A percentile compares a stretch with the other conserved stretches of the same genome.
phyloP scores from a whole-genome alignment of 2,329 filamentous ascomycete species.

The Amylocarpus encephaloides region DNA sequence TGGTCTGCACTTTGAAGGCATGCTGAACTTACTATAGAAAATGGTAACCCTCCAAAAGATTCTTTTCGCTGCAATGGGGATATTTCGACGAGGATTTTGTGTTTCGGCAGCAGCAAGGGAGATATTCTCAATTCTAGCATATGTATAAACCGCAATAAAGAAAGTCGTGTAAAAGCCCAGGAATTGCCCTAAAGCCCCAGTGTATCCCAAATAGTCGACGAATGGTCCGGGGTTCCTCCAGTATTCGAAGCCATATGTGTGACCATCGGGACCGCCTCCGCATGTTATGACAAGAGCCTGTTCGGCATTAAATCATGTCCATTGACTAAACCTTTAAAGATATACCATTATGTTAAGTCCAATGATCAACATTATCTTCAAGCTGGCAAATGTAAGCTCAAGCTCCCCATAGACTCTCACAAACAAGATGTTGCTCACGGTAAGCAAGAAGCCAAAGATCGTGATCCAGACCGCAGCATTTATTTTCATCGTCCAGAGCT shows the following conservation, averaged over 20 bases:
- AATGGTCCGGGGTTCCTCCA: constrained; percentile 66
- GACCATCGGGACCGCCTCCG: constrained; percentile 53
- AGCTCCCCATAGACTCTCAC: constrained; percentile 45
- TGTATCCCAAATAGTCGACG: constrained; percentile 62
- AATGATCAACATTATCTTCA: constrained; percentile 57
- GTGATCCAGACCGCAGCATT: constrained; percentile 39
- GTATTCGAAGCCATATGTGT: constrained; percentile 59
- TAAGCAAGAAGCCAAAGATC: constrained; percentile 34
- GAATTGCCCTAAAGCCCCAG: constrained; percentile 51
- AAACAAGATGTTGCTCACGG: constrained; percentile 33
- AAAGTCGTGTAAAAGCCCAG: constrained; percentile 42
- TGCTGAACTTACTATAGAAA: constrained; percentile 37
- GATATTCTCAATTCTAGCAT: constrained; percentile 46
- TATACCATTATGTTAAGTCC: constrained; percentile 54
- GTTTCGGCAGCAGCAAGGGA: constrained; percentile 51
- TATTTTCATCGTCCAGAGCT: constrained; percentile 53
- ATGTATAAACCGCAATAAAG: constrained; percentile 40
- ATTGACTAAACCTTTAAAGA: not conserved
- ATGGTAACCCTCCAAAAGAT: constrained; percentile 50
- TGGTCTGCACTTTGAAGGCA: not conserved
- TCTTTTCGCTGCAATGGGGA: constrained; percentile 45
- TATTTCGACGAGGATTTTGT: constrained; percentile 44
- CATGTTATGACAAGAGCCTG: constrained; percentile 52
- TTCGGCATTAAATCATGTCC: not conserved
- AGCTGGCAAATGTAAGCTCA: constrained; percentile 45